Evolutionary conservation across 345 rosid genomes (phyloP).

Genomic region (Moricandia moricandioides): DNA sequence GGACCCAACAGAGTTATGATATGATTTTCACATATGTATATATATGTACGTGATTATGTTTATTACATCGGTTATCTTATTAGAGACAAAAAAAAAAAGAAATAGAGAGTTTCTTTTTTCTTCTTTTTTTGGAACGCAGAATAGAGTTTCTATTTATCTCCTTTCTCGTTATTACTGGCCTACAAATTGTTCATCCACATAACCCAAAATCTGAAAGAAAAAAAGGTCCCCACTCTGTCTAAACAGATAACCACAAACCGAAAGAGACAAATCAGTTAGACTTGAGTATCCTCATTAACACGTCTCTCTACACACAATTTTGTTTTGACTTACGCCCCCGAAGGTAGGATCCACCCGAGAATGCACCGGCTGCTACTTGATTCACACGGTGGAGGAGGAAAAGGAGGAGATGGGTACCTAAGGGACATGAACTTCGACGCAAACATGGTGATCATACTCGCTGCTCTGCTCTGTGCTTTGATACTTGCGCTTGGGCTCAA

Average conservation of each 20-base stretch:
- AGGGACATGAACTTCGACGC: slow-evolving; percentile 49
- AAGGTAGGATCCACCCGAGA: background rate
- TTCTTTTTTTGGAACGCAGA: too few species aligned
- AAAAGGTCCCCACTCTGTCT: slow-evolving; percentile 23
- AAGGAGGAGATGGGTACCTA: slow-evolving; percentile 22
- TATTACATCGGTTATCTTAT: background rate
- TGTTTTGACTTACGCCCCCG: too few species aligned
- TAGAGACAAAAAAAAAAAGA: slow-evolving; percentile 3
- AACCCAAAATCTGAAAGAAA: background rate
- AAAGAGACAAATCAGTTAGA: background rate
- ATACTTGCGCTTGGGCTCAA: slow-evolving; percentile 64
- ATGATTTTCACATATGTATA: background rate
- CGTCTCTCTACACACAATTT: slow-evolving; percentile 4
- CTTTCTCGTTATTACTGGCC: background rate
- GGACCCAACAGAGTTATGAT: slow-evolving; percentile 7
- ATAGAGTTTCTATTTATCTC: background rate
- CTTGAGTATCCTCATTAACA: background rate
- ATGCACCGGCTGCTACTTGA: slow-evolving; percentile 34
- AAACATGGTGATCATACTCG: slow-evolving; percentile 77
- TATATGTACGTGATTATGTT: background rate
- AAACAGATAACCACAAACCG: slow-evolving; percentile 35
- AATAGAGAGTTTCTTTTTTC: too few species aligned
- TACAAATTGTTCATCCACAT: background rate
- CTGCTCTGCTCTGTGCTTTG: slow-evolving; percentile 62
- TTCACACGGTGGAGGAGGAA: slow-evolving; percentile 3